Evolutionary conservation across 2,329 filamentous ascomycete genomes (phyloP).

Genomic region (Pseudogymnoascus sp.): DNA sequence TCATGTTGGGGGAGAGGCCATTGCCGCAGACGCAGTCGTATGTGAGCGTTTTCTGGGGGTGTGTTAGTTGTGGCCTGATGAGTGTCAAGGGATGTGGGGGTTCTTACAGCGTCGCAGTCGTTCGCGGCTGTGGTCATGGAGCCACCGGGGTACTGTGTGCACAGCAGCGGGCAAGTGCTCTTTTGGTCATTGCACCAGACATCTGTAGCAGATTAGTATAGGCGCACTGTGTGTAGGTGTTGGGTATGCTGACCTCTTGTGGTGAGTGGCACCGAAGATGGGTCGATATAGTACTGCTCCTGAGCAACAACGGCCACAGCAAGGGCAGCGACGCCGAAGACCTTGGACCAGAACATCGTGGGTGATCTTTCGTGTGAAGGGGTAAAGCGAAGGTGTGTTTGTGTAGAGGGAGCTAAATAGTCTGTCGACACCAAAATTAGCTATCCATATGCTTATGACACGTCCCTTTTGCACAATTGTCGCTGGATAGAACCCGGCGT

Average conservation of each 20-base stretch:
- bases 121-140: constrained; percentile 45
- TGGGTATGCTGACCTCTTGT: constrained; percentile 28
- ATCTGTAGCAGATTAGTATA: constrained; percentile 32
- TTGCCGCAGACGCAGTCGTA: constrained; percentile 67
- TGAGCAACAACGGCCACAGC: constrained; percentile 48
- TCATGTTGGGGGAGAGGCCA: constrained; percentile 59
- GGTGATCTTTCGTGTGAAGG: not conserved
- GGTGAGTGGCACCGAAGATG: constrained; percentile 46
- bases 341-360: constrained; percentile 47
- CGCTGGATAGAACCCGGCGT: not conserved
- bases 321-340: constrained; percentile 31
- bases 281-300: constrained; percentile 54
- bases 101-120: constrained; percentile 56
- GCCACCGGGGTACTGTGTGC: constrained; percentile 48
- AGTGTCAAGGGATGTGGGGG: not conserved
- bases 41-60: constrained; percentile 45
- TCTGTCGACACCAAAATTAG: not conserved
- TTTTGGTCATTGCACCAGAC: constrained; percentile 59
- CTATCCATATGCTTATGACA: not conserved
- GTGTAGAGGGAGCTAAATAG: not conserved
- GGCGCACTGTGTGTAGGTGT: not conserved
- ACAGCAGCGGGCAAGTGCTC: constrained; percentile 63
- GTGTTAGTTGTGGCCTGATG: not conserved
- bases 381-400: not conserved
- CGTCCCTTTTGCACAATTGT: not conserved